Evolutionary conservation across 805 yeast species (phyloP).

Genomic region (Candida gorgasii): DNA sequence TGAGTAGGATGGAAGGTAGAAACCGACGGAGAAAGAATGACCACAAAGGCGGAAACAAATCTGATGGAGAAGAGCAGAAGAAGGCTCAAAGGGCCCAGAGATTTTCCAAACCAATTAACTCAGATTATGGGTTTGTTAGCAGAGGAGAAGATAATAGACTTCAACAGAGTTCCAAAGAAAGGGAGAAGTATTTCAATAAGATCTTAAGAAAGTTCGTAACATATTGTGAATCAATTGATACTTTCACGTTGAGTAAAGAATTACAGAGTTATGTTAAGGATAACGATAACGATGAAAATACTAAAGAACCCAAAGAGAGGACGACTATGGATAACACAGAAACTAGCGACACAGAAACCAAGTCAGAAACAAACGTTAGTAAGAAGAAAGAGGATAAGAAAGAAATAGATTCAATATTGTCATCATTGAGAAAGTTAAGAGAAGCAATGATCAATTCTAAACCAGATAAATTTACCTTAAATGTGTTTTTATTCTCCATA

Average conservation of each 20-base stretch:
- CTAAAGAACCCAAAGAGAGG: conserved; percentile 9
- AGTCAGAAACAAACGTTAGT: too few species aligned
- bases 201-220: conserved; percentile 32
- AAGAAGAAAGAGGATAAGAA: too few species aligned
- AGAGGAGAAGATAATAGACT: conserved; percentile 58
- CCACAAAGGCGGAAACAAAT: background rate
- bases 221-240: conserved; percentile 26
- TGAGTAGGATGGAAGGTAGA: too few species aligned
- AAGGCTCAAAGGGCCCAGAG: conserved; percentile 10
- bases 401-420: conserved; percentile 30
- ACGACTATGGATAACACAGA: too few species aligned
- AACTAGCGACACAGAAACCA: too few species aligned
- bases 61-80: conserved; percentile 2
- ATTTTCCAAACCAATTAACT: conserved; percentile 18
- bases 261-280: conserved; percentile 3
- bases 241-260: conserved; percentile 6
- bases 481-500: conserved; percentile 51
- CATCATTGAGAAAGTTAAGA: conserved; percentile 49
- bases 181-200: conserved; percentile 40
- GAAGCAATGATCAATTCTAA: conserved; percentile 50
- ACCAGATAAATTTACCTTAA: conserved; percentile 40
- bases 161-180: conserved; percentile 42
- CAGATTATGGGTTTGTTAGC: conserved; percentile 53
- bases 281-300: background rate
- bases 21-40: background rate